Conservation (phyloP, 495 filamentous ascomycete species). For the Xylaria telfairii region DNA sequence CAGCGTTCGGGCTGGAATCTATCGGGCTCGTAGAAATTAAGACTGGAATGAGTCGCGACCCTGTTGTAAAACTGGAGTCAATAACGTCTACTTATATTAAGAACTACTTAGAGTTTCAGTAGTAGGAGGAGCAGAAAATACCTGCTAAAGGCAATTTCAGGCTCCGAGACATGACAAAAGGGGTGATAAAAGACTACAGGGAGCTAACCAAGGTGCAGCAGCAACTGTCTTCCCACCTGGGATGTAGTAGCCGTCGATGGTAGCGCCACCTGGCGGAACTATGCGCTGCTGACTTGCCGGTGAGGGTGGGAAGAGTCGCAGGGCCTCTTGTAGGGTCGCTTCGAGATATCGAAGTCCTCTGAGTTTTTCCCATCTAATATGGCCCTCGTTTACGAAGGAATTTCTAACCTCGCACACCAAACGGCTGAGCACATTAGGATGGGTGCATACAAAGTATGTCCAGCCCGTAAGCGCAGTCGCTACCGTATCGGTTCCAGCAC, state of each 20-base stretch:
- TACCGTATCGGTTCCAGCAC: constrained; percentile 35
- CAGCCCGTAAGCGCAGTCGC: constrained; percentile 26
- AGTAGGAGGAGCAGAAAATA: no score
- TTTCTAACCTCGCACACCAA: constrained; percentile 28
- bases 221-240: constrained; percentile 42
- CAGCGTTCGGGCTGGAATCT: constrained; percentile 60
- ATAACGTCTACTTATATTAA: no score
- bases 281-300: constrained; percentile 52
- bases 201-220: constrained; percentile 30
- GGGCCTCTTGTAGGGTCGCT: constrained; percentile 59
- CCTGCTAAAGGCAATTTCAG: no score
- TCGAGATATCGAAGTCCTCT: constrained; percentile 54
- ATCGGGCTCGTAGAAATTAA: constrained; percentile 45
- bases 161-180: no score
- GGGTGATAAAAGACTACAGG: no score
- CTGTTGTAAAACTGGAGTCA: no score
- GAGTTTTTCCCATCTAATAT: constrained; percentile 29
- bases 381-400: constrained; percentile 17
- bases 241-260: constrained; percentile 52
- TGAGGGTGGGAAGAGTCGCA: constrained; percentile 60
- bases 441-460: constrained; percentile 27
- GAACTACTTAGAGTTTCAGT: no score
- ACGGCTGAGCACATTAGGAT: constrained; percentile 23
- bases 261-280: constrained; percentile 50
- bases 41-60: constrained; percentile 24